phyloP scores from a whole-genome alignment of 768 basidiomycete genomes.

The Trametes meyenii region DNA sequence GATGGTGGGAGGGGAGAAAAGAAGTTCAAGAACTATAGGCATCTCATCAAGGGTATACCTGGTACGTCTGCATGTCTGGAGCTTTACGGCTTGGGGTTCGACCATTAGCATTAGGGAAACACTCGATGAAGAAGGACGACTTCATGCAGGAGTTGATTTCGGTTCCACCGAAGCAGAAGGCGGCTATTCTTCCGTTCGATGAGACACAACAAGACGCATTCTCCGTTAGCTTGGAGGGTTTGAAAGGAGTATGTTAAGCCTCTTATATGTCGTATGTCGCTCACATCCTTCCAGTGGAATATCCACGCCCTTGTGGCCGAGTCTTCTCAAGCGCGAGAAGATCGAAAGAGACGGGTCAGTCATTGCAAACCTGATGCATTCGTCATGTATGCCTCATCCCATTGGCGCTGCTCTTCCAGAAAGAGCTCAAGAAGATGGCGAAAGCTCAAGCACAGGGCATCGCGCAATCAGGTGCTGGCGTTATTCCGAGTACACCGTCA shows the following conservation, averaged over 20 bases:
- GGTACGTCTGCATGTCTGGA: conserved; percentile 45
- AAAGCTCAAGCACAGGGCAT: conserved; percentile 50
- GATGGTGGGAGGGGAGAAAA: conserved; percentile 57
- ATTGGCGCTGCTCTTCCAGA: conserved; percentile 41
- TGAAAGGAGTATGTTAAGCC: conserved; percentile 62
- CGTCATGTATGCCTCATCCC: neutral
- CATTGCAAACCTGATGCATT: no score
- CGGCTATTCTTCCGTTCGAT: conserved; percentile 65
- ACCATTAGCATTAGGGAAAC: conserved; percentile 54
- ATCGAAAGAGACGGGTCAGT: conserved; percentile 76
- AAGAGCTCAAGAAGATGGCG: conserved; percentile 71
- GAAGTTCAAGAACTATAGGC: conserved; percentile 81
- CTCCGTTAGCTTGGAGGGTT: conserved; percentile 67
- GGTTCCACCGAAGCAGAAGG: conserved; percentile 70
- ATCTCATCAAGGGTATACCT: conserved; percentile 75
- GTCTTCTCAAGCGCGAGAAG: conserved; percentile 75
- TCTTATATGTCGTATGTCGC: conserved; percentile 18
- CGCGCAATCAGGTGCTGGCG: conserved; percentile 27
- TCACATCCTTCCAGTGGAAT: conserved; percentile 60
- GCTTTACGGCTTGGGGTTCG: neutral
- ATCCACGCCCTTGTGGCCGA: conserved; percentile 59
- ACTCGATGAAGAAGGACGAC: conserved; percentile 80
- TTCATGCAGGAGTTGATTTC: conserved; percentile 67
- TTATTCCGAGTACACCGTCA: conserved; percentile 5
- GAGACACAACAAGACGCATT: conserved; percentile 76